These are phyloP conservation scores for Strobilomyces echinocephalus DNA, from an alignment of 768 basidiomycete genomes.

Conservation along the genomic window DNA sequence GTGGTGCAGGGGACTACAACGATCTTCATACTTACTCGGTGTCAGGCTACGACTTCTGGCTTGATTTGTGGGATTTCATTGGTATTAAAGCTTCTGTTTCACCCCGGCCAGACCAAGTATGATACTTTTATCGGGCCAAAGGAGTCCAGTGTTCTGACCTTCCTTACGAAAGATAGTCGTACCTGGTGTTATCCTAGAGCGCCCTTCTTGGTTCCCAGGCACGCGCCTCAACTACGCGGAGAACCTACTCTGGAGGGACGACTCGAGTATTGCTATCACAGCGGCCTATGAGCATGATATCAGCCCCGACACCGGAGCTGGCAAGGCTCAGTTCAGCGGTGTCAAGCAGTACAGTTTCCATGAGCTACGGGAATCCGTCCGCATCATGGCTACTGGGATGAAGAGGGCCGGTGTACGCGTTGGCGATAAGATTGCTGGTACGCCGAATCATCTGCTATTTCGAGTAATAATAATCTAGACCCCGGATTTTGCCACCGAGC, in stretches of 20 bases:
- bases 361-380: conserved; percentile 51
- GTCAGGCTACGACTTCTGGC: conserved; percentile 61
- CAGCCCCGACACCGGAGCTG: conserved; percentile 2
- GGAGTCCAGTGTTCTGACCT: neutral
- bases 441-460: conserved; percentile 6
- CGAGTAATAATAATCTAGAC: neutral
- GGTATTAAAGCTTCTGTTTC: conserved; percentile 58
- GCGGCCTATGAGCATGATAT: conserved; percentile 52
- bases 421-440: conserved; percentile 69
- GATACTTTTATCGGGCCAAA: neutral
- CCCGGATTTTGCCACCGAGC: neutral
- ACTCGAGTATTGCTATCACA: conserved; percentile 61
- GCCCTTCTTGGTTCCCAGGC: conserved; percentile 65
- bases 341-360: conserved; percentile 49
- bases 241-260: conserved; percentile 55
- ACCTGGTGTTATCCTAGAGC: conserved; percentile 47
- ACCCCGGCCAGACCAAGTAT: conserved; percentile 42
- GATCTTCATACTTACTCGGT: conserved; percentile 68
- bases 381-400: conserved; percentile 53
- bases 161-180: conserved; percentile 36
- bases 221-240: too few relatives aligned
- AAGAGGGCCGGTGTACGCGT: conserved; percentile 49
- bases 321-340: conserved; percentile 17
- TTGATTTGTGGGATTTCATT: conserved; percentile 63
- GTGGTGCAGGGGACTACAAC: conserved; percentile 50